Evolutionary conservation across 2,329 filamentous ascomycete genomes (phyloP), one percentile per base, ranked within the genome.

Genomic region (Hirsutella rhossiliensis): DNA sequence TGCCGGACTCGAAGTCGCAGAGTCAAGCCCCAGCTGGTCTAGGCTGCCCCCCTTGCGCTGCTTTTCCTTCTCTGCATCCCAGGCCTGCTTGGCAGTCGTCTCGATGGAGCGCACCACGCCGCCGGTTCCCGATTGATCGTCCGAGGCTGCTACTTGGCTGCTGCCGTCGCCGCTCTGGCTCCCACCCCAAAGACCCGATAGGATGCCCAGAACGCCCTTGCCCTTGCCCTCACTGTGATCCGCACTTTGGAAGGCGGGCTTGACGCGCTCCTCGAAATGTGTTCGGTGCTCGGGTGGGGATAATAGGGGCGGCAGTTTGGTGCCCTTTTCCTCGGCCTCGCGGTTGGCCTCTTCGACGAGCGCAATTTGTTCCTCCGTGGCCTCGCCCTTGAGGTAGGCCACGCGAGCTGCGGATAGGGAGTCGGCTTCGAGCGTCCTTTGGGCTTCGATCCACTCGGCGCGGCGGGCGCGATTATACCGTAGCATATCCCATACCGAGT

Each of bases 401-500:
- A 80, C 62, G 28, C 76, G 75, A 42, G 76, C 76, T 48, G 69
- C 67, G 50, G 73, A 69, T 45, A 80, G 70, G 50, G 67, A 66
- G 62, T 78, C 73, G 53, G 66, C 68, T 42, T 71, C 67, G 56
- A 78, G 63, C 48, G 68, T 63, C 59, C 68, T 67, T 55, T 78
- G 74, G 44, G 73, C 65, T 46, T 73, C 69, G 54, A 73, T 56
- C 65, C 77, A 80, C 58, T 80, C 76, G 55, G 62, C 63, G 55
- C 74, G 75, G 54, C 75, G 74, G 62, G 73, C 71, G 54, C 71
- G 72, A 67, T 80, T 80, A 61, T 75, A 73, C 43, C 68, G 65
- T 47, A 78, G 65, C 76, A 80, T 80, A 60, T 80, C 76, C 64
- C 67, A 71, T 17, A 75, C 71, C 31, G 76, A 76, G 65, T 78